These are phyloP conservation scores for Aquilaria agallochum DNA, from an alignment of 441 rosid genomes.

Conservation along the genomic window DNA sequence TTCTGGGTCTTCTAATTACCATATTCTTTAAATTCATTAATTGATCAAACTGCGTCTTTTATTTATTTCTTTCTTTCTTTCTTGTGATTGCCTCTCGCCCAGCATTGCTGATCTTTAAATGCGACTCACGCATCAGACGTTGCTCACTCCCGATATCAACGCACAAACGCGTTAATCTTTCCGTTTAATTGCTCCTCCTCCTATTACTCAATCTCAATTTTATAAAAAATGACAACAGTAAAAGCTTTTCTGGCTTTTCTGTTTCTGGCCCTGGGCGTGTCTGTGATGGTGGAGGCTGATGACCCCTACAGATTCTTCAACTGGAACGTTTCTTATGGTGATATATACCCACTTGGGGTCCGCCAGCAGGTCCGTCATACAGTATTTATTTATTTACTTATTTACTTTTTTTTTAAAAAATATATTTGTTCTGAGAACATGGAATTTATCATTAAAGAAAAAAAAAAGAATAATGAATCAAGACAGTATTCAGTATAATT, in stretches of 20 bases:
- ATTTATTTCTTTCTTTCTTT: neutral
- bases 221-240: neutral
- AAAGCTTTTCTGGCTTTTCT: neutral
- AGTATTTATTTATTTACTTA: neutral
- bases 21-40: neutral
- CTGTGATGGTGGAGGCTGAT: constrained; percentile 23
- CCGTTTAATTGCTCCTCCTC: too few relatives aligned
- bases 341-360: constrained; percentile 40
- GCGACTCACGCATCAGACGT: constrained; percentile 12
- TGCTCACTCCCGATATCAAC: neutral
- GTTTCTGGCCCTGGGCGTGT: neutral
- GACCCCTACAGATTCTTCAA: constrained; percentile 40
- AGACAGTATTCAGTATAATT: too few relatives aligned
- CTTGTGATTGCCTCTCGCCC: neutral
- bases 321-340: constrained; percentile 49
- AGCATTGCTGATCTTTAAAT: constrained; percentile 4
- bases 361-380: constrained; percentile 32
- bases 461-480: too few relatives aligned
- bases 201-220: neutral
- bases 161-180: too few relatives aligned
- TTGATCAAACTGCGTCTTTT: constrained; percentile 1
- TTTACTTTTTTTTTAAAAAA: neutral
- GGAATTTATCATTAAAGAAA: neutral
- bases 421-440: neutral
- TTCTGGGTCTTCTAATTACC: neutral